Conservation (phyloP, 2,329 filamentous ascomycete genomes). For the Pleurostoma richardsiae region DNA sequence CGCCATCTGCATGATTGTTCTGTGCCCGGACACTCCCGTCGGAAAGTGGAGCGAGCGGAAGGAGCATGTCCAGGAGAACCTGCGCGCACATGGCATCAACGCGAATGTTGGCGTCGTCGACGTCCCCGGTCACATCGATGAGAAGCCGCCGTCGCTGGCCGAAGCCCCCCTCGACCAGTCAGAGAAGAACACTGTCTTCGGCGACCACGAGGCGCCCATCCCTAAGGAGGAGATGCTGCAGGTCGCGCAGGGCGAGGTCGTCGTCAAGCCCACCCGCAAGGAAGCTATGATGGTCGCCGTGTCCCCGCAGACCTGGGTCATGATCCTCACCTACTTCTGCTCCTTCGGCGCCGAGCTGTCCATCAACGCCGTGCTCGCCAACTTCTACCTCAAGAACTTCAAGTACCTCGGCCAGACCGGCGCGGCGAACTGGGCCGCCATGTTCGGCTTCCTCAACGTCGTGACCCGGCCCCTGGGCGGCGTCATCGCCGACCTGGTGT, state of each 20-base stretch:
- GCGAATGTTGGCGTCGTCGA: constrained; percentile 33
- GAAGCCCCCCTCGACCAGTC: constrained; percentile 13
- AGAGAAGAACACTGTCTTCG: constrained; percentile 25
- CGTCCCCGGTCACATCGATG: constrained; percentile 43
- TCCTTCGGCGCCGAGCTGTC: constrained; percentile 60
- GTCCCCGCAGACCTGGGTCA: constrained; percentile 50
- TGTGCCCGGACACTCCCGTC: constrained; percentile 77
- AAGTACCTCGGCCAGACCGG: constrained; percentile 50
- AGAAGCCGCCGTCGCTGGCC: constrained; percentile 24
- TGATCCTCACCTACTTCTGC: constrained; percentile 54
- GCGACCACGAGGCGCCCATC: constrained; percentile 39
- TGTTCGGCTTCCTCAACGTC: constrained; percentile 72
- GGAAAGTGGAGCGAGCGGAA: constrained; percentile 74
- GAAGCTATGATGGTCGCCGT: constrained; percentile 39
- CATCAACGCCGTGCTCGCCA: constrained; percentile 54
- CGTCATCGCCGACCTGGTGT: constrained; percentile 45
- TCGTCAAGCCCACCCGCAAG: constrained; percentile 51
- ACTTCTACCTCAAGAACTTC: constrained; percentile 58
- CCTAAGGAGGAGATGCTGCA: constrained; percentile 48
- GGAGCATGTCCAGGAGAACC: constrained; percentile 20
- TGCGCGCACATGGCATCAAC: constrained; percentile 41
- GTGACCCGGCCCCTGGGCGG: constrained; percentile 64
- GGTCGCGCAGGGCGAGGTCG: constrained; percentile 45
- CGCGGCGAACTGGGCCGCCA: constrained; percentile 59
- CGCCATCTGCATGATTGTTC: constrained; percentile 63